These are phyloP conservation scores for Gigaspora rosea DNA, from an alignment of 192 early-diverging fungal genomes.

Conservation along the genomic window DNA sequence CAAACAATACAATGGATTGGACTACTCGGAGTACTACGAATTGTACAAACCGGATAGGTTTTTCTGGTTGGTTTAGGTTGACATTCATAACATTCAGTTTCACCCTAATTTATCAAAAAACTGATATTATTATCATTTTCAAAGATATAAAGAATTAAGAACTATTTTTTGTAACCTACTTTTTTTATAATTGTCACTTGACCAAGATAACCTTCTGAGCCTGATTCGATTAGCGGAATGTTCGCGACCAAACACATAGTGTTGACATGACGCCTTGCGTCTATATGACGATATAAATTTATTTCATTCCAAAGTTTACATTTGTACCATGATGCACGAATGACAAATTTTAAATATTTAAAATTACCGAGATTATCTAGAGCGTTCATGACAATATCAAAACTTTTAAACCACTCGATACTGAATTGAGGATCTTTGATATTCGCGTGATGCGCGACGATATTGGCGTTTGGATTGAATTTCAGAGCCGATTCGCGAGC, in stretches of 20 bases:
- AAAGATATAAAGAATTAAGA: background rate
- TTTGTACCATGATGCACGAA: background rate
- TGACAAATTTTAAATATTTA: background rate
- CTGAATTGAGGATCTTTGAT: slow-evolving; percentile 87
- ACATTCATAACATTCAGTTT: slow-evolving; percentile 94
- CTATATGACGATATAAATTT: slow-evolving; percentile 40
- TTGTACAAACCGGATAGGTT: slow-evolving; percentile 96
- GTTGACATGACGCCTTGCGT: slow-evolving; percentile 93
- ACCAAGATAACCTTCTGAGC: slow-evolving; percentile 92
- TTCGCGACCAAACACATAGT: slow-evolving; percentile 90
- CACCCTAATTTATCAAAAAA: slow-evolving; percentile 34
- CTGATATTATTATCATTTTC: background rate
- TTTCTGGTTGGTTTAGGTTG: slow-evolving; percentile 81
- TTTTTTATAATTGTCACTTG: slow-evolving; percentile 88
- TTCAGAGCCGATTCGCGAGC: slow-evolving; percentile 79
- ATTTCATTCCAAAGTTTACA: too few species aligned
- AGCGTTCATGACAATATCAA: slow-evolving; percentile 94
- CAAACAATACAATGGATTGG: slow-evolving; percentile 99
- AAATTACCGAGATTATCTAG: slow-evolving; percentile 88
- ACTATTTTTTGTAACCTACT: slow-evolving; percentile 34
- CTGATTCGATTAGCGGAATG: slow-evolving; percentile 93
- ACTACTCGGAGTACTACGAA: slow-evolving; percentile 89
- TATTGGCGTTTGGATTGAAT: slow-evolving; percentile 84
- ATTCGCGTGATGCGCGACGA: slow-evolving; percentile 77
- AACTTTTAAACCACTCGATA: slow-evolving; percentile 83